These are phyloP conservation scores for Saccharomycopsis fermentans DNA, from an alignment of 805 yeast genomes.

Conservation along the genomic window DNA sequence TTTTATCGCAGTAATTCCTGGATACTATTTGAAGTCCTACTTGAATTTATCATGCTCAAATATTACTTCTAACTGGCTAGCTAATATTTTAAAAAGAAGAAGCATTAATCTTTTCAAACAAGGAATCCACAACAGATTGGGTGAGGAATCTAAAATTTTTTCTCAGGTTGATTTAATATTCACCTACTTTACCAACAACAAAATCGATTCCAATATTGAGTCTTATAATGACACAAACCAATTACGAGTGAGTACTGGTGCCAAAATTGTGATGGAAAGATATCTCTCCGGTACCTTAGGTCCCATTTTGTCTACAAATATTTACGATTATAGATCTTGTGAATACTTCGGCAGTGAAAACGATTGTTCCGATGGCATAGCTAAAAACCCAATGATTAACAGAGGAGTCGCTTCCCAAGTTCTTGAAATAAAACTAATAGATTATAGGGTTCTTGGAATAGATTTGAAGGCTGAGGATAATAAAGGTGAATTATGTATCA, in stretches of 20 bases:
- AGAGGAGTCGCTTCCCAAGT: conserved; percentile 16
- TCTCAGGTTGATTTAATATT: background rate
- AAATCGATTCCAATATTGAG: background rate
- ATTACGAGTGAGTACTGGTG: conserved; percentile 10
- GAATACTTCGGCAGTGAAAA: background rate
- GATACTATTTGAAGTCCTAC: conserved; percentile 5
- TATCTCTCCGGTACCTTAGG: conserved; percentile 10
- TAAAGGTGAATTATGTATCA: conserved; percentile 16
- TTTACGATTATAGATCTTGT: conserved; percentile 15
- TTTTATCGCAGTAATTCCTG: conserved; percentile 9
- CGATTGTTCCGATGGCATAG: background rate
- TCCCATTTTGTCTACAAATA: conserved; percentile 12
- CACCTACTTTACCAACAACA: background rate
- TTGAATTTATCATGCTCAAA: background rate
- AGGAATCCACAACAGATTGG: conserved; percentile 5
- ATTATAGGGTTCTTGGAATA: conserved; percentile 12
- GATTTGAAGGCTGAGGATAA: conserved; percentile 10
- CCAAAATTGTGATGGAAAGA: conserved; percentile 13
- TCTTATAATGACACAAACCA: conserved; percentile 5
- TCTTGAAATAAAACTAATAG: conserved; percentile 16
- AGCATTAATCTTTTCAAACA: conserved; percentile 13
- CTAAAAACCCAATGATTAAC: background rate
- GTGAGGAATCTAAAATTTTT: background rate
- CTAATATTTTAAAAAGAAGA: conserved; percentile 8
- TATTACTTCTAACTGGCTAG: background rate